Percentiles rank a stretch among this genome's conserved stretches.
Evolutionary conservation across 2,329 filamentous ascomycete genomes (phyloP).

Genomic region (Plenodomus tracheiphilus): DNA sequence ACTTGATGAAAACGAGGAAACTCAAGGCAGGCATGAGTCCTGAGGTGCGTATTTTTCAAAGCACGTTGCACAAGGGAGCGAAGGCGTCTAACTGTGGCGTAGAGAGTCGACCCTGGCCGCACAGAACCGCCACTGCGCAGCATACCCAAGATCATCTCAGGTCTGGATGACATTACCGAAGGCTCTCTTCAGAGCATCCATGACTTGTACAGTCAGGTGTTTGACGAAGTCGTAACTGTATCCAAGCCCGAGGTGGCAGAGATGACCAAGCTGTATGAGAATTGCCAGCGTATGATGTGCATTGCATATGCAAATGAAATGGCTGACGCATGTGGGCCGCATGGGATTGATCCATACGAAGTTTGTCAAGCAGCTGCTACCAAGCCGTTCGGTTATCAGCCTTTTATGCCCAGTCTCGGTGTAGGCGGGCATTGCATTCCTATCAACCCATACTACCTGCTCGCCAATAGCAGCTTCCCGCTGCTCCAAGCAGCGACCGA

Average conservation of each 20-base stretch:
- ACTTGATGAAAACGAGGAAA: constrained; percentile 39
- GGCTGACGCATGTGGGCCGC: constrained; percentile 55
- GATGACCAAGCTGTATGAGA: constrained; percentile 63
- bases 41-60: constrained; percentile 35
- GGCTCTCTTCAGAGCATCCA: constrained; percentile 50
- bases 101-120: constrained; percentile 58
- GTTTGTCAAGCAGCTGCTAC: constrained; percentile 55
- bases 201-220: constrained; percentile 53
- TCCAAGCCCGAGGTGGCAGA: constrained; percentile 59
- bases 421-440: constrained; percentile 63
- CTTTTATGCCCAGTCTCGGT: constrained; percentile 53
- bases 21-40: constrained; percentile 53
- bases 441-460: constrained; percentile 59
- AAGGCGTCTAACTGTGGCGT: neutral
- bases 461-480: constrained; percentile 54
- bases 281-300: constrained; percentile 60
- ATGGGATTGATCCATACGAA: constrained; percentile 56
- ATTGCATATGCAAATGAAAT: constrained; percentile 62
- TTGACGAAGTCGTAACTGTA: constrained; percentile 54
- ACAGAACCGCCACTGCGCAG: constrained; percentile 38
- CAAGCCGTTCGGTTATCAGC: constrained; percentile 50
- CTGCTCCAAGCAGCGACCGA: constrained; percentile 50
- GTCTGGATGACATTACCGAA: constrained; percentile 42
- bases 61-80: neutral
- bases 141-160: constrained; percentile 60